A percentile compares a stretch with the other conserved stretches of the same genome.
Conservation (phyloP, 2,329 filamentous ascomycete genomes). For the Stylonectria norvegica region DNA sequence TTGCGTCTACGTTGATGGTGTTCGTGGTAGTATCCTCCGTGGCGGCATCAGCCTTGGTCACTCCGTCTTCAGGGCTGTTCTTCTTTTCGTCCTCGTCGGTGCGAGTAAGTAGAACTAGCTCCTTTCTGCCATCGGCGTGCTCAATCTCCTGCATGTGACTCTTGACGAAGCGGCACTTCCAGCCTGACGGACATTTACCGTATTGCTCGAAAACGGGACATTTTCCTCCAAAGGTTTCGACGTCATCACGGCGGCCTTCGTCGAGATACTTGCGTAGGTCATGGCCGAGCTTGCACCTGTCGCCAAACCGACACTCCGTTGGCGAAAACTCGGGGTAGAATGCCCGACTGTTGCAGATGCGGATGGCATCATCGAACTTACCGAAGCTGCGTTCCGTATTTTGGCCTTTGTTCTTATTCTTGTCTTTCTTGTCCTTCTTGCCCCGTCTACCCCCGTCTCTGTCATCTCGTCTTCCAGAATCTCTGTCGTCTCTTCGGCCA, state of each 20-base stretch:
- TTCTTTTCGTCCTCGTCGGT: constrained; percentile 32
- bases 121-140: constrained; percentile 74
- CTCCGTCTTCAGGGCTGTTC: no score
- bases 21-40: no score
- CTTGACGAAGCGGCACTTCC: constrained; percentile 88
- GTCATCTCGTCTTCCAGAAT: constrained; percentile 49
- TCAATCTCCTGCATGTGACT: constrained; percentile 83
- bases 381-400: constrained; percentile 83
- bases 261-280: constrained; percentile 81
- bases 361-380: constrained; percentile 70
- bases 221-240: constrained; percentile 69
- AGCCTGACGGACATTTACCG: constrained; percentile 77
- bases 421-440: constrained; percentile 44
- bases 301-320: constrained; percentile 69
- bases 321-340: constrained; percentile 79
- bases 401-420: constrained; percentile 59
- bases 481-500: constrained; percentile 57
- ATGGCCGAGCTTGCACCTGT: constrained; percentile 78
- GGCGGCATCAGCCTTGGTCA: no score
- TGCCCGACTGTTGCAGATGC: constrained; percentile 72
- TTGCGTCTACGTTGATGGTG: no score
- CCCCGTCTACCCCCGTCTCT: constrained; percentile 44
- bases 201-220: constrained; percentile 79
- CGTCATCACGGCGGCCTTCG: constrained; percentile 75
- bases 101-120: constrained; percentile 61